phyloP scores from a whole-genome alignment of 257 asterid species.

The Parsonsia alboflavescens region DNA sequence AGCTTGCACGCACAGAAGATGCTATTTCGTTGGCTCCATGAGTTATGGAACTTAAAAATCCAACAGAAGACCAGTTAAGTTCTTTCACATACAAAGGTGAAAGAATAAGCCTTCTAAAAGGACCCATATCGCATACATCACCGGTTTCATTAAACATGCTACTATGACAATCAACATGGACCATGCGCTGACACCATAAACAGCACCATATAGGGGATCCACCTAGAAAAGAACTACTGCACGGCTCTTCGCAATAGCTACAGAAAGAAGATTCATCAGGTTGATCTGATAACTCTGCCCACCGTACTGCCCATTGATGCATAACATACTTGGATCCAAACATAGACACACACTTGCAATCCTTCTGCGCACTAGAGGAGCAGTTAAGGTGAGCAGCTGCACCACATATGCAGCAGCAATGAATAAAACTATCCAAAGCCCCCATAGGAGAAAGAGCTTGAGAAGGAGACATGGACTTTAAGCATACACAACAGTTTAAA shows the following conservation, averaged over 20 bases:
- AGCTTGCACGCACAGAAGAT: conserved; percentile 87
- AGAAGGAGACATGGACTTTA: conserved; percentile 69
- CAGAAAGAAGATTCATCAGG: conserved; percentile 88
- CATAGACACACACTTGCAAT: conserved; percentile 89
- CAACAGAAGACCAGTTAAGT: conserved; percentile 54
- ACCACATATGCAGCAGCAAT: conserved; percentile 75
- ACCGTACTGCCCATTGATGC: conserved; percentile 96
- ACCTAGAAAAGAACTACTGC: conserved; percentile 85
- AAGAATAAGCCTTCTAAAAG: conserved; percentile 75
- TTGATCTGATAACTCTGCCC: conserved; percentile 92
- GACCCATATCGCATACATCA: conserved; percentile 89
- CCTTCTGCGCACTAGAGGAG: conserved; percentile 71
- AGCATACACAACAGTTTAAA: conserved; percentile 85
- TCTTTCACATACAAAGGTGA: conserved; percentile 81
- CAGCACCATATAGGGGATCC: conserved; percentile 99
- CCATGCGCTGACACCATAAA: conserved; percentile 95
- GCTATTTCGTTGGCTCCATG: conserved; percentile 99
- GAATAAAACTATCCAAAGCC: conserved; percentile 66
- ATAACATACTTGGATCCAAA: conserved; percentile 58
- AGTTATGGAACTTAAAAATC: conserved; percentile 81
- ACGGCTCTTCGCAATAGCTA: conserved; percentile 96
- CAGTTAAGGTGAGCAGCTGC: conserved; percentile 90
- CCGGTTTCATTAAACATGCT: conserved; percentile 77
- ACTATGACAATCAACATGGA: conserved; percentile 94
- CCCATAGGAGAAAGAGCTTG: conserved; percentile 72